A percentile compares a stretch with the other conserved stretches of the same genome.
phyloP scores from a whole-genome alignment of 2,329 filamentous ascomycete species.

The Neopestalotiopsis sp. region DNA sequence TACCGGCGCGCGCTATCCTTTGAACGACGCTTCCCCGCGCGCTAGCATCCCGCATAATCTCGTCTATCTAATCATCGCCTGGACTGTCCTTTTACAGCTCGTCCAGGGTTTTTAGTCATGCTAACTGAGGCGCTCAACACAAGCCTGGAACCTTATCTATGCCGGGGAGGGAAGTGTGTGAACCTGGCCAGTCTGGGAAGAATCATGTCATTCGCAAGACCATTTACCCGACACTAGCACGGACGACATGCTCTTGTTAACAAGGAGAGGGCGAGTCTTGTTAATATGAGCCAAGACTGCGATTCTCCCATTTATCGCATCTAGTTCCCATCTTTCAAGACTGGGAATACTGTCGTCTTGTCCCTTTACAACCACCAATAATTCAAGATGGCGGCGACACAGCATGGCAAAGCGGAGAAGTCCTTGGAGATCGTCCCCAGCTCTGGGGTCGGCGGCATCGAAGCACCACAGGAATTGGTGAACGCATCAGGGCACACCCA shows the following conservation, averaged over 20 bases:
- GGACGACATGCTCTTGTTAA: not conserved
- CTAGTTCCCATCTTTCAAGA: not conserved
- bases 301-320: not conserved
- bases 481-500: conserved; percentile 21
- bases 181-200: not conserved
- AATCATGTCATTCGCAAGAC: not conserved
- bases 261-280: not conserved
- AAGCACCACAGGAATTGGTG: not conserved
- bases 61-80: not conserved
- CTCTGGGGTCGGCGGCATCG: not conserved
- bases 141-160: not conserved
- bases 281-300: not conserved
- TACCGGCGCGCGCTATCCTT: not conserved
- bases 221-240: not conserved
- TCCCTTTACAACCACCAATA: not conserved
- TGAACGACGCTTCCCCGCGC: not conserved
- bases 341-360: not conserved
- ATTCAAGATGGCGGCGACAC: not conserved
- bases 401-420: conserved; percentile 2
- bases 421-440: not conserved
- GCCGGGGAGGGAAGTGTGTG: not conserved
- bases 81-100: not conserved
- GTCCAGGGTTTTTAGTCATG: not conserved
- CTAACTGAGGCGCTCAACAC: not conserved
- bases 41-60: conserved; percentile 8